Evolutionary conservation across 352 stramenopile genomes (phyloP).

Genomic region (Globisporangium parvum): DNA sequence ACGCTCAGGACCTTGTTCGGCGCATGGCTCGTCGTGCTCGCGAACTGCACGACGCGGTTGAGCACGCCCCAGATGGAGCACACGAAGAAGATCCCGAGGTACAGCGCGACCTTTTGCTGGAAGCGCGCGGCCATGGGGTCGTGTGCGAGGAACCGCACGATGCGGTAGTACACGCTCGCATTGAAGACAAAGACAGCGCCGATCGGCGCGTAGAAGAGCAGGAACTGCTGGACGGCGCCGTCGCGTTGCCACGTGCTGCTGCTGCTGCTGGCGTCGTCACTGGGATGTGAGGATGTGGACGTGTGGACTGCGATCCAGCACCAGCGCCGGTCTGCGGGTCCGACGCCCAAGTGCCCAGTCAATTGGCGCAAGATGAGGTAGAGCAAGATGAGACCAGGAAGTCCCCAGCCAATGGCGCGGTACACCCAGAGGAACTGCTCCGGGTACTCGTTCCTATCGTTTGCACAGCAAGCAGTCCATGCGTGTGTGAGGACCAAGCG

Average conservation of each 20-base stretch:
- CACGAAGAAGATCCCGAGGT: conserved; percentile 63
- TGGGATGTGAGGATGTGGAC: conserved; percentile 6
- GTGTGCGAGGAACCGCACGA: conserved; percentile 51
- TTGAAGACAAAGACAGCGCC: conserved; percentile 67
- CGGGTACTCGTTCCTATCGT: conserved; percentile 59
- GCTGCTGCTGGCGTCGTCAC: conserved; percentile 14
- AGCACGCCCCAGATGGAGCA: conserved; percentile 69
- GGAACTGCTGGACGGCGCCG: conserved; percentile 51
- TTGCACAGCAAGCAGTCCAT: background rate
- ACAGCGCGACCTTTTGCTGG: conserved; percentile 50
- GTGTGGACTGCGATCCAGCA: conserved; percentile 67
- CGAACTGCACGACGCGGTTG: conserved; percentile 63
- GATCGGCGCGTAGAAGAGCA: conserved; percentile 67
- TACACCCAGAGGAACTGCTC: conserved; percentile 59
- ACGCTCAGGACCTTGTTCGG: conserved; percentile 49
- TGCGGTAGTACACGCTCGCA: conserved; percentile 42
- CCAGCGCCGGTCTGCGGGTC: conserved; percentile 59
- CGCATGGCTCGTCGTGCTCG: conserved; percentile 31
- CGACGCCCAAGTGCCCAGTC: conserved; percentile 61
- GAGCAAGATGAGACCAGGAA: conserved; percentile 45
- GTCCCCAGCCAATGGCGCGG: conserved; percentile 53
- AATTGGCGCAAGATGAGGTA: conserved; percentile 64
- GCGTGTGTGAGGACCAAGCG: background rate
- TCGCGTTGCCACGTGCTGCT: conserved; percentile 27
- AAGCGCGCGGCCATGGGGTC: conserved; percentile 64